Evolutionary conservation across 2,329 filamentous ascomycete genomes (phyloP).

Genomic region (Diaporthe sp.): DNA sequence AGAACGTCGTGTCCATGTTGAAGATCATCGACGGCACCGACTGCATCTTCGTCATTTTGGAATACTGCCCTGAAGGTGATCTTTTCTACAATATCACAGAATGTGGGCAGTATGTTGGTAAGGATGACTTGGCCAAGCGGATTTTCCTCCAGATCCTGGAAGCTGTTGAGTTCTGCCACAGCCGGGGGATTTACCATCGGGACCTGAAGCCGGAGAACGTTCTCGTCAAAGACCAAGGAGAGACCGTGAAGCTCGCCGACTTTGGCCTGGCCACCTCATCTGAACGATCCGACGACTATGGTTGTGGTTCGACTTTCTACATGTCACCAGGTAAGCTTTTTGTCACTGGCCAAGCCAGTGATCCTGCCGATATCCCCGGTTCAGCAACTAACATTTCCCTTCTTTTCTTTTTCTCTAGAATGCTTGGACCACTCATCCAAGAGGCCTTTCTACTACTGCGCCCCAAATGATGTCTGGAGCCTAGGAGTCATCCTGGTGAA

Average conservation of each 20-base stretch:
- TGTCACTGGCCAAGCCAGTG: conserved; percentile 32
- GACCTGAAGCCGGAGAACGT: conserved; percentile 99
- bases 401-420: conserved; percentile 67
- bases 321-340: conserved; percentile 92
- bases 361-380: conserved; percentile 30
- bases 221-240: conserved; percentile 86
- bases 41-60: conserved; percentile 95
- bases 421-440: conserved; percentile 83
- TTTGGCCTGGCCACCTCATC: conserved; percentile 95
- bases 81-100: conserved; percentile 98
- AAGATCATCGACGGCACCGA: conserved; percentile 93
- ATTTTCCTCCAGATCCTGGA: conserved; percentile 96
- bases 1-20: conserved; percentile 92
- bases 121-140: conserved; percentile 86
- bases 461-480: conserved; percentile 97
- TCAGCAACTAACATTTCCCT: conserved; percentile 43
- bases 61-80: conserved; percentile 97
- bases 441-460: conserved; percentile 86
- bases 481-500: conserved; percentile 98
- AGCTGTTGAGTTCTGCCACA: conserved; percentile 95
- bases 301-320: conserved; percentile 98
- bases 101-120: conserved; percentile 89
- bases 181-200: conserved; percentile 92
- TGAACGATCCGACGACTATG: conserved; percentile 89
- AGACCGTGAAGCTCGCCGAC: conserved; percentile 94